Evolutionary conservation across 2,329 filamentous ascomycete genomes (phyloP).

Genomic region (Cadophora malorum): DNA sequence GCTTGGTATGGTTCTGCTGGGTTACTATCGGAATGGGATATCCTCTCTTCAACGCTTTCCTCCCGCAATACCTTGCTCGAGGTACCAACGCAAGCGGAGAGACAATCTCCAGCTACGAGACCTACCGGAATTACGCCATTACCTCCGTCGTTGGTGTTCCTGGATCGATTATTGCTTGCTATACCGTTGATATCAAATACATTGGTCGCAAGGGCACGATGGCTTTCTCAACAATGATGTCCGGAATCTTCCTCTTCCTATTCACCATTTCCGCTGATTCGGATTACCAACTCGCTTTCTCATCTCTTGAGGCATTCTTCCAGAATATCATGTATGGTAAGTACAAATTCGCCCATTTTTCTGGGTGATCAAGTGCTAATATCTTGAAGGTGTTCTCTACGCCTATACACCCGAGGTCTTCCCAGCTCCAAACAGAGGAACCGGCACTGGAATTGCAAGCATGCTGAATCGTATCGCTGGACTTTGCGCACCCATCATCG

Average conservation of each 20-base stretch:
- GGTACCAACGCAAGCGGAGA: constrained; percentile 49
- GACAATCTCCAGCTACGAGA: constrained; percentile 51
- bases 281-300: constrained; percentile 66
- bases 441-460: constrained; percentile 74
- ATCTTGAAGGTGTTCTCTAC: constrained; percentile 66
- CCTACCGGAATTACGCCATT: constrained; percentile 84
- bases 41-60: constrained; percentile 86
- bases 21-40: constrained; percentile 84
- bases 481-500: constrained; percentile 71
- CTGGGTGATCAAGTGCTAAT: background rate
- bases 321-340: constrained; percentile 74
- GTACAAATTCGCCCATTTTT: background rate
- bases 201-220: constrained; percentile 77
- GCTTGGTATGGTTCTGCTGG: constrained; percentile 80
- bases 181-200: constrained; percentile 69
- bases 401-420: constrained; percentile 81
- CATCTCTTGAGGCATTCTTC: constrained; percentile 72
- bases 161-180: constrained; percentile 76
- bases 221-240: constrained; percentile 69
- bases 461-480: constrained; percentile 74
- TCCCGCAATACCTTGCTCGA: constrained; percentile 82
- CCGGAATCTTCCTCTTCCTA: constrained; percentile 73
- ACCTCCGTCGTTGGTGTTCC: constrained; percentile 79
- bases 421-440: constrained; percentile 73
- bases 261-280: constrained; percentile 65